Conservation (phyloP, 768 basidiomycete species). For the Grammothele lineata region DNA sequence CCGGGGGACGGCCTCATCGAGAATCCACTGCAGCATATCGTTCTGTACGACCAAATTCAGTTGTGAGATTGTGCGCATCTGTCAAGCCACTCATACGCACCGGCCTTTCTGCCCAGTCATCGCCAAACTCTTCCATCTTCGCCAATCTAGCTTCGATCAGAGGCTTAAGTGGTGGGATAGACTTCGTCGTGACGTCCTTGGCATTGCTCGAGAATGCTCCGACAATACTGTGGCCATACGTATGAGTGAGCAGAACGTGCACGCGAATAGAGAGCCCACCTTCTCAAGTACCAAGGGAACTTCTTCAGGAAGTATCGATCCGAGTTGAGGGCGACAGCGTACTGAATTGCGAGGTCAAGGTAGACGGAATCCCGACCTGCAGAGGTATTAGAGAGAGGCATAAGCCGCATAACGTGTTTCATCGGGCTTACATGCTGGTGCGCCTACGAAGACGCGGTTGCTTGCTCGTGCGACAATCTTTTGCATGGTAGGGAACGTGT, state of each 20-base stretch:
- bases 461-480: slow-evolving; percentile 23
- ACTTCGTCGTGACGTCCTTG: not conserved
- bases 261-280: slow-evolving; percentile 12
- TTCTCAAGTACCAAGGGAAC: slow-evolving; percentile 28
- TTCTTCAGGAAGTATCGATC: slow-evolving; percentile 18
- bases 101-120: slow-evolving; percentile 24
- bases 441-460: slow-evolving; percentile 32
- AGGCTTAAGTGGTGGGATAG: slow-evolving; percentile 21
- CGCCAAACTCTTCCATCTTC: slow-evolving; percentile 19
- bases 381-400: too few species aligned
- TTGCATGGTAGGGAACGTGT: slow-evolving; percentile 15
- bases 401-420: not conserved
- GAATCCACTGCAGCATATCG: too few species aligned
- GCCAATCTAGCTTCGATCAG: slow-evolving; percentile 25
- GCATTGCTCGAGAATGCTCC: slow-evolving; percentile 9
- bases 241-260: too few species aligned
- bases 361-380: slow-evolving; percentile 29
- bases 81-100: slow-evolving; percentile 15
- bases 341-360: slow-evolving; percentile 26
- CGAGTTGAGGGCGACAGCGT: slow-evolving; percentile 27
- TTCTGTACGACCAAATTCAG: too few species aligned
- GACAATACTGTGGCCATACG: slow-evolving; percentile 17
- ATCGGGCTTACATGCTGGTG: slow-evolving; percentile 27
- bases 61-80: slow-evolving; percentile 1
- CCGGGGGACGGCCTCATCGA: too few species aligned